Evolutionary conservation across 768 basidiomycete genomes (phyloP).

Genomic region (Boletus huronensis): DNA sequence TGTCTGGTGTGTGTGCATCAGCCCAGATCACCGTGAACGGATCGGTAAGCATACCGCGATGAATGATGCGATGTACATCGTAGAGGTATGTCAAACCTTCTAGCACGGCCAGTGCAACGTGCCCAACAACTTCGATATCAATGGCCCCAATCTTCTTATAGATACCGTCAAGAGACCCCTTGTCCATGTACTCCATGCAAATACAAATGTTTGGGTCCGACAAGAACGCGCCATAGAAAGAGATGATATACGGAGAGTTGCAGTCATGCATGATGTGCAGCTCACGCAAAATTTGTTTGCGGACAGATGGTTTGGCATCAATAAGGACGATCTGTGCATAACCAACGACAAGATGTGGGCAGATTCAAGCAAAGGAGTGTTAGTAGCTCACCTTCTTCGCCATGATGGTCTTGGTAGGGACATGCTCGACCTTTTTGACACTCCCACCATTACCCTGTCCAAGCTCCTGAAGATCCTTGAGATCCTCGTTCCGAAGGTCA

Average conservation of each 20-base stretch:
- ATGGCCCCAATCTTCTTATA: constrained; percentile 96
- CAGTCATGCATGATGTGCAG: constrained; percentile 99
- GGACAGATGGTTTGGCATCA: constrained; percentile 92
- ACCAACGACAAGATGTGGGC: background rate
- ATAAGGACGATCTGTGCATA: constrained; percentile 80
- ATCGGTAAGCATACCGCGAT: constrained; percentile 71
- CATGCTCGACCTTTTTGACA: constrained; percentile 93
- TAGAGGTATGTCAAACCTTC: constrained; percentile 96
- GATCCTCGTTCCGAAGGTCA: constrained; percentile 83
- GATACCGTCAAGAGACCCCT: constrained; percentile 89
- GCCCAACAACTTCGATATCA: constrained; percentile 87
- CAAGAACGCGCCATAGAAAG: constrained; percentile 95
- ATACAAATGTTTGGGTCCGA: constrained; percentile 98
- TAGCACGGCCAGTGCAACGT: constrained; percentile 92
- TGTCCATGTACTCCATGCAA: constrained; percentile 97
- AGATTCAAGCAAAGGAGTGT: background rate
- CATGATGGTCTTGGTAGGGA: constrained; percentile 89
- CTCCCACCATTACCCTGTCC: constrained; percentile 98
- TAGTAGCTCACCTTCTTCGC: constrained; percentile 82
- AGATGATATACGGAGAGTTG: constrained; percentile 89
- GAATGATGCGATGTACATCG: constrained; percentile 96
- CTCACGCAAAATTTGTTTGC: constrained; percentile 97
- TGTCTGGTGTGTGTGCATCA: constrained; percentile 55
- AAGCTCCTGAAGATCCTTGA: constrained; percentile 86
- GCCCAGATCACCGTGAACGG: background rate